A percentile compares a stretch with the other conserved stretches of the same genome.
Evolutionary conservation across 1,284 basidiomycete species (phyloP).

Genomic region (Ustilago shanxiensis): DNA sequence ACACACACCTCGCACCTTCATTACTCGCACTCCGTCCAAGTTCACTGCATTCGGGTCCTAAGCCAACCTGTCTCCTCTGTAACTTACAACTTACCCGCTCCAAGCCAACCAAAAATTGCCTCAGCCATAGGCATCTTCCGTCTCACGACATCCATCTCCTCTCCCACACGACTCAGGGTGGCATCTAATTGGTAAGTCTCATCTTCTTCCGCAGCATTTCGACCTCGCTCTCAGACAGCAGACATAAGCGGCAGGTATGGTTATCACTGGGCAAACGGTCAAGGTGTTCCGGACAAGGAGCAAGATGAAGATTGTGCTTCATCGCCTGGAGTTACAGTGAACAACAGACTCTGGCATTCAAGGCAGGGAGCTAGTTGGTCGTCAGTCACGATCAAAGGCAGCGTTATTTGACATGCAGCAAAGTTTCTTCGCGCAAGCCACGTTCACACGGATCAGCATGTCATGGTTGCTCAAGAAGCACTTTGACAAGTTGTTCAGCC

Average conservation of each 20-base stretch:
- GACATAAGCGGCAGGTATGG: not conserved
- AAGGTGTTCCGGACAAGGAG: not conserved
- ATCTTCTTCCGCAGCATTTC: not conserved
- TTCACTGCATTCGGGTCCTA: constrained; percentile 39
- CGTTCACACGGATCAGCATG: not conserved
- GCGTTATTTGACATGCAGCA: not conserved
- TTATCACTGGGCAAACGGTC: not conserved
- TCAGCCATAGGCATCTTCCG: constrained; percentile 17
- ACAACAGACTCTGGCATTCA: not conserved
- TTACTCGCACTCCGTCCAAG: constrained; percentile 10
- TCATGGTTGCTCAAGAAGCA: not conserved
- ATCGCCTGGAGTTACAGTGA: not conserved
- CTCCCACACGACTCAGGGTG: constrained; percentile 18
- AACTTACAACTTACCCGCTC: constrained; percentile 11
- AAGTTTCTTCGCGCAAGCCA: not conserved
- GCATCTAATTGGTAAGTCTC: constrained; percentile 23
- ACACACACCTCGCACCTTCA: not conserved
- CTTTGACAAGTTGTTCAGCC: not conserved
- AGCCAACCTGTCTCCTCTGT: constrained; percentile 47
- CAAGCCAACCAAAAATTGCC: constrained; percentile 32
- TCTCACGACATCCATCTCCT: constrained; percentile 14
- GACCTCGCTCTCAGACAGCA: not conserved
- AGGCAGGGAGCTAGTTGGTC: not conserved
- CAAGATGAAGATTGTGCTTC: not conserved
- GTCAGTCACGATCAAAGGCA: not conserved